Conservation (phyloP, 225 moss, liverwort and hornwort species). For the Sphagnum contortum region DNA sequence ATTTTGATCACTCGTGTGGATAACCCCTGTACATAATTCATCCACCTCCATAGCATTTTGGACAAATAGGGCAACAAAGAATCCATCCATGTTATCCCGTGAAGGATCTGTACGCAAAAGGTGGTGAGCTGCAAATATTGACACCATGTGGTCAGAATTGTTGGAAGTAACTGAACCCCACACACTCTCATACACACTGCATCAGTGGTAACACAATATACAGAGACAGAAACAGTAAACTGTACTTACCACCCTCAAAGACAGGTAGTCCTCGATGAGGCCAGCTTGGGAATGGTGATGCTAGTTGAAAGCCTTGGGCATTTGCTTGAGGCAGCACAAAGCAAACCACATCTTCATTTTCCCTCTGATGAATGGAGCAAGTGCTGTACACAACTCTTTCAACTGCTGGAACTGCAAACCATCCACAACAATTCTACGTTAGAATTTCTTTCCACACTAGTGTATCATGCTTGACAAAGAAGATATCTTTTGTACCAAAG, state of each 20-base stretch:
- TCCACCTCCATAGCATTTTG: slow-evolving; percentile 8
- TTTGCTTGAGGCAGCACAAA: slow-evolving; percentile 51
- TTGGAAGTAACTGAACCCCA: too few species aligned
- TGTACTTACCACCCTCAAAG: slow-evolving; percentile 60
- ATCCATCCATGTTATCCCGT: slow-evolving; percentile 92
- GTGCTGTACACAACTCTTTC: slow-evolving; percentile 92
- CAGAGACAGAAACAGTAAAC: neutral
- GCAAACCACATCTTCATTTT: slow-evolving; percentile 85
- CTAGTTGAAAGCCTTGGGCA: slow-evolving; percentile 63
- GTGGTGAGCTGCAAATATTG: slow-evolving; percentile 47
- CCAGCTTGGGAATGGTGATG: slow-evolving; percentile 67
- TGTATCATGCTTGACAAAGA: neutral
- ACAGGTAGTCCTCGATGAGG: slow-evolving; percentile 75
- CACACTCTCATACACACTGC: slow-evolving; percentile 8
- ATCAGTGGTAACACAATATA: neutral
- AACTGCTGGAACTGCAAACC: slow-evolving; percentile 64
- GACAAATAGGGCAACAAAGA: slow-evolving; percentile 84
- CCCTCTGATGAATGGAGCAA: slow-evolving; percentile 78
- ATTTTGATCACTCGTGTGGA: too few species aligned
- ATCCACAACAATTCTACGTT: neutral
- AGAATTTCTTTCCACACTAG: neutral
- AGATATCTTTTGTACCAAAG: too few species aligned
- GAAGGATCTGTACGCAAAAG: slow-evolving; percentile 73
- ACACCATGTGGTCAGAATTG: too few species aligned
- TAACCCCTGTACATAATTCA: too few species aligned